Base-by-base conservation (phyloP, 1,284 basidiomycete genomes). In the Schizophyllum amplum region DNA sequence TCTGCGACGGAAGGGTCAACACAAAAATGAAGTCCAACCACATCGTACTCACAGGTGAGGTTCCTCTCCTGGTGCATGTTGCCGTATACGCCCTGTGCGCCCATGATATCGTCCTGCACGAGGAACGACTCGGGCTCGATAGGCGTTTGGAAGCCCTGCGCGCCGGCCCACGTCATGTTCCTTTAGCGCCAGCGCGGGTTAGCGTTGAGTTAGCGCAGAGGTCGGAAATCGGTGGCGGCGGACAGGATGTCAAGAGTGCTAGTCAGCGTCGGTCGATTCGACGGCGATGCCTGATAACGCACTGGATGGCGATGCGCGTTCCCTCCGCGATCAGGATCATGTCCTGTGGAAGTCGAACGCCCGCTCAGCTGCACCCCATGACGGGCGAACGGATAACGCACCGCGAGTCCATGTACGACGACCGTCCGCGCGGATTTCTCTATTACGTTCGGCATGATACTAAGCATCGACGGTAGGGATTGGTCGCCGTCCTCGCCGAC, bases 391-490 rank as follows among this genome's bases (percentile, higher is more conserved):
- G 27, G 17, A n/a, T n/a, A n/a, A 59, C 79, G 57, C 64, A 84
- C 81, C 73, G 79, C 82, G 55, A 86, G 71, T 1, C 87, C 87
- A 59, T 89, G 86, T 5, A 81, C 80, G 53, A 90, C 80, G 26
- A 90, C 80, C 0, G 78, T 79, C 54, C 85, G 74, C 57, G 79
- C 75, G 57, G 77, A 87, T 70, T 84, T 85, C 67, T 89, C 86
- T 60, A 87, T 86, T 49, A 85, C 84, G 58, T 75, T 84, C 0
- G 85, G 82, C 7, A 87, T 72, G 4, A 86, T 82, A 23, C 77
- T 82, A 53, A 86, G 70, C 2, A 78, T 78, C 1, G 84, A 79
- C 4, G 84, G 79, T 17, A 75, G 63, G 67, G 73, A 67, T 74
- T 83, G 60, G 58, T 71, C 70, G 75, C 80, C 51, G 48, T 67